Evolutionary conservation across 164 flowering plant genomes (phyloP).

Genomic region (Vitis rotundifolia): DNA sequence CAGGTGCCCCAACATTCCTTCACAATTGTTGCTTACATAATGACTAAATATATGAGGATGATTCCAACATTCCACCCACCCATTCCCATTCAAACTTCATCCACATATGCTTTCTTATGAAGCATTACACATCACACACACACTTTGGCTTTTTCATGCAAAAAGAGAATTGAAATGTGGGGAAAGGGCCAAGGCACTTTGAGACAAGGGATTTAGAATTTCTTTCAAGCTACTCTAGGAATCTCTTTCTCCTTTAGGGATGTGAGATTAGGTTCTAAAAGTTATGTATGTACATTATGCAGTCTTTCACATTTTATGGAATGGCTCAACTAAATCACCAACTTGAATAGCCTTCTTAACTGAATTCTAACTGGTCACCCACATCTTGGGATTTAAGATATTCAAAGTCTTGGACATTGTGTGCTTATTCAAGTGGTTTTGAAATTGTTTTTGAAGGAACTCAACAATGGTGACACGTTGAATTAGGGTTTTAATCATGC

Average conservation of each 20-base stretch:
- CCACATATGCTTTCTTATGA: neutral
- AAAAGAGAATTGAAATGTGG: neutral
- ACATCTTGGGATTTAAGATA: slow-evolving; percentile 1
- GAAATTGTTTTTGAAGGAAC: neutral
- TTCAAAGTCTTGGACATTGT: too few species aligned
- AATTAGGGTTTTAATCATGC: too few species aligned
- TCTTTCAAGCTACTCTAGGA: slow-evolving; percentile 26
- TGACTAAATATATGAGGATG: neutral
- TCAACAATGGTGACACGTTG: too few species aligned
- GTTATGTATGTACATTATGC: too few species aligned
- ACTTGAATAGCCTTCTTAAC: slow-evolving; percentile 1
- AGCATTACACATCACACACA: neutral
- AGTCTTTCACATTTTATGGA: neutral
- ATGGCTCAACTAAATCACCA: slow-evolving; percentile 9
- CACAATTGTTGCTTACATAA: neutral
- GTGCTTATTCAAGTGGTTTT: neutral
- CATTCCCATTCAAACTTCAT: neutral
- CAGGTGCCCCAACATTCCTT: neutral
- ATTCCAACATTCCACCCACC: slow-evolving; percentile 2
- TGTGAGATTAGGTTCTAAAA: neutral
- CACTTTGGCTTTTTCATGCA: neutral
- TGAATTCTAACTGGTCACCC: neutral
- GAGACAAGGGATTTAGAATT: neutral
- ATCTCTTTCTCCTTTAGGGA: neutral
- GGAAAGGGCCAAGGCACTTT: neutral